Conservation (phyloP, 2,329 filamentous ascomycete genomes). For the Thelonectria rubi region DNA sequence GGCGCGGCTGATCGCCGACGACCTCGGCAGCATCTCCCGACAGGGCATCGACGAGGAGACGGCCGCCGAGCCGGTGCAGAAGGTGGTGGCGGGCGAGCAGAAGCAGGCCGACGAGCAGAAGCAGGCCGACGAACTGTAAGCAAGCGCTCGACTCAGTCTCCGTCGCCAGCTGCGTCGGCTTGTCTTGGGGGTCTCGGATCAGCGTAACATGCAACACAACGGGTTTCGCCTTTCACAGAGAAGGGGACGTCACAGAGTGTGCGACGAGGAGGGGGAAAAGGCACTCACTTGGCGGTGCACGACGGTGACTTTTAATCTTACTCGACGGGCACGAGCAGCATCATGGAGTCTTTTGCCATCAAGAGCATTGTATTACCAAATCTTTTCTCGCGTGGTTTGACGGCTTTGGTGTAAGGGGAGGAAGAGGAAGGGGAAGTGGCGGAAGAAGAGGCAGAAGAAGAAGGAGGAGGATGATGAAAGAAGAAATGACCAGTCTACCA, state of each 20-base stretch:
- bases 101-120: no score
- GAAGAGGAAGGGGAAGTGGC: background rate
- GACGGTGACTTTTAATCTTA: background rate
- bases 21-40: conserved; percentile 50
- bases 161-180: background rate
- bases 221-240: background rate
- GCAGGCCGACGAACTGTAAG: background rate
- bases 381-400: background rate
- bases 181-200: background rate
- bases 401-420: background rate
- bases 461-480: no score
- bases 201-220: background rate
- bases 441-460: no score
- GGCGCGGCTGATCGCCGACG: conserved; percentile 74
- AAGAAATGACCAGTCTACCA: no score
- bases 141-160: background rate
- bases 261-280: background rate
- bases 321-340: background rate
- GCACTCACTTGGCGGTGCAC: background rate
- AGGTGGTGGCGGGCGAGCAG: background rate
- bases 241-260: background rate
- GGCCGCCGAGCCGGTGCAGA: conserved; percentile 14
- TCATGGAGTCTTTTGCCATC: background rate
- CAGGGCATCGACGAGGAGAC: conserved; percentile 18
- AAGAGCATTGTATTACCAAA: background rate